These are phyloP conservation scores for Boletellus deceptivus DNA, from an alignment of 1,284 basidiomycete species.

Conservation along the genomic window DNA sequence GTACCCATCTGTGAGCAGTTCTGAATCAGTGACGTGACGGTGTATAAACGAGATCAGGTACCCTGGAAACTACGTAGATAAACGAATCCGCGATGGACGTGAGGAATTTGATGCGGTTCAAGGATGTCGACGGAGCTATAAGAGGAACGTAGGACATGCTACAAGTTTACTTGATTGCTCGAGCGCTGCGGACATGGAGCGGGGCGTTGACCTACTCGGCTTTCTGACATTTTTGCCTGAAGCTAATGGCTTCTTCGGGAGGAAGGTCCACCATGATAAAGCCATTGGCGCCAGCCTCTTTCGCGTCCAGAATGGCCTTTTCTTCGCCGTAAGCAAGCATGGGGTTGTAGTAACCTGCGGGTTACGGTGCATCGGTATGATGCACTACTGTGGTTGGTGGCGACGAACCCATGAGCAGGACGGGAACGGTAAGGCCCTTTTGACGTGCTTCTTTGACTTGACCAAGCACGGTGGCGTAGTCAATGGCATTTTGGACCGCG, in stretches of 20 bases:
- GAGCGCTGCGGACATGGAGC: background rate
- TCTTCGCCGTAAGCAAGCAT: conserved; percentile 94
- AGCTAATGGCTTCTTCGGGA: conserved; percentile 91
- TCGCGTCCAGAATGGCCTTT: conserved; percentile 86
- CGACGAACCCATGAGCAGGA: conserved; percentile 85
- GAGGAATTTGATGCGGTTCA: conserved; percentile 87
- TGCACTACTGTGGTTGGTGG: background rate
- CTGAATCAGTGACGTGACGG: background rate
- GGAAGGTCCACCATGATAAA: conserved; percentile 98
- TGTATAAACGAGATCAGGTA: background rate
- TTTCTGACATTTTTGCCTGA: conserved; percentile 84
- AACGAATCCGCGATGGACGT: conserved; percentile 93
- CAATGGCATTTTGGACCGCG: conserved; percentile 77
- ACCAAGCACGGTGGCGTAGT: conserved; percentile 74
- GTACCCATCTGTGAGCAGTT: conserved; percentile 81
- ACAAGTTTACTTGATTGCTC: background rate
- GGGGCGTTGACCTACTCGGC: conserved; percentile 58
- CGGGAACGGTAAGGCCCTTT: conserved; percentile 81
- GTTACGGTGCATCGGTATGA: background rate
- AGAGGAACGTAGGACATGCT: conserved; percentile 94
- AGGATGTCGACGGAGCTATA: conserved; percentile 91
- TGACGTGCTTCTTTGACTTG: conserved; percentile 78
- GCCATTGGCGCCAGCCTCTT: conserved; percentile 89
- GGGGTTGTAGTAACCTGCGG: conserved; percentile 92
- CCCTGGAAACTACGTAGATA: conserved; percentile 82